Base-by-base conservation (phyloP, 2,329 filamentous ascomycete genomes). In the Hymenoscyphus scutula region DNA sequence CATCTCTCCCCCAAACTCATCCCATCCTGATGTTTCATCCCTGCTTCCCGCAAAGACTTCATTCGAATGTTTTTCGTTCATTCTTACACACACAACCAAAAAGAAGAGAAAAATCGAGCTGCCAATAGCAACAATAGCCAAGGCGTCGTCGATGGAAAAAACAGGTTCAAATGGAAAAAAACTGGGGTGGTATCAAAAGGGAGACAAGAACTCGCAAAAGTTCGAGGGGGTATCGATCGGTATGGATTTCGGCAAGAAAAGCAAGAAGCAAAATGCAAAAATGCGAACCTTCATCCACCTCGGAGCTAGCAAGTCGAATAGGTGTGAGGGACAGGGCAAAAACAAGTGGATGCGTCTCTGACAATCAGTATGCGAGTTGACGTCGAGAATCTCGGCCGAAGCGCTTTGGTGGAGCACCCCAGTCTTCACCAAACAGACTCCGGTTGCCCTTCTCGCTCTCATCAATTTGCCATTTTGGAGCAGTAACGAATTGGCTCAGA, bases 371-470 rank as follows among this genome's bases (percentile, higher is more conserved):
- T 19, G 23, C 34, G 11, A 17, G 38, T 25, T 62, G 60, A 19
- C 56, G 55, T 34, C 56, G 45, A 15, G 45, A 45, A 34, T 62
- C 60, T 32, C 60, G 19, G 19, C 56, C 60, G 41, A 53, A 62
- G 27, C 60, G 29, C 54, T 61, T 61, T 53, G 56, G 55, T 54
- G 58, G 62, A 13, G 58, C 58, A 59, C 71, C 69, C 69, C 69
- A 72, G 56, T 71, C 69, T 48, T 74, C 70, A 2, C 72, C 72
- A 64, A 72, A 75, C 53, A 69, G 64, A 32, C 64, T 70, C 2
- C 64, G 59, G 30, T 71, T 72, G 17, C 71, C 72, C 29, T 68
- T 62, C 13, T 64, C 56, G 19, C 60, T 68, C 3, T 53, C 38
- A 61, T 75, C 72, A 55, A 74, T 67, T 5, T 67, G 63, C 53